These are phyloP conservation scores for Acanthamoeba culbertsoni DNA, from an alignment of 208 protist species.

Conservation along the genomic window DNA sequence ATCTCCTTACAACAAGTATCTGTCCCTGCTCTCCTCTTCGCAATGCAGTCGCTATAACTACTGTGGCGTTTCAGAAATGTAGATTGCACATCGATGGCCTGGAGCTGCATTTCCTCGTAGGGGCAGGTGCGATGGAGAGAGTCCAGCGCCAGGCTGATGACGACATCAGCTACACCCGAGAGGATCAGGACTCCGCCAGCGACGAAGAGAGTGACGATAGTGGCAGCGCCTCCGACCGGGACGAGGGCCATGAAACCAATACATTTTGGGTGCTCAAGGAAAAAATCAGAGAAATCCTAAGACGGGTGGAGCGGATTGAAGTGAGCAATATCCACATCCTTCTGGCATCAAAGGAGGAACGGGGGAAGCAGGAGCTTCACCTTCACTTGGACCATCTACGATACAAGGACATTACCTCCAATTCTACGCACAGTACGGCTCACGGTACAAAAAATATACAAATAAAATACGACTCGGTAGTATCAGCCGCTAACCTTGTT, in stretches of 20 bases:
- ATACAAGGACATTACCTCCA: neutral
- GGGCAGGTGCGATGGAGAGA: neutral
- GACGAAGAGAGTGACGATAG: neutral
- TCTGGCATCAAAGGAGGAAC: neutral
- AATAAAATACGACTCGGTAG: neutral
- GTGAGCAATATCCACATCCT: conserved; percentile 1
- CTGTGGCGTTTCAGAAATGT: neutral
- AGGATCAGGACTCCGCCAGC: neutral
- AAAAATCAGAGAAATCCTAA: neutral
- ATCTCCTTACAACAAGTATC: neutral
- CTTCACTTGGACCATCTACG: conserved; percentile 15
- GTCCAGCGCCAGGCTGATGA: neutral
- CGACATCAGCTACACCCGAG: neutral
- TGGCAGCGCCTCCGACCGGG: neutral
- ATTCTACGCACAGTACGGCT: too few species aligned
- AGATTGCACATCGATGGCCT: neutral
- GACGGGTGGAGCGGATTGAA: neutral
- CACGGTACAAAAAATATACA: too few species aligned
- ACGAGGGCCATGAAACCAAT: neutral
- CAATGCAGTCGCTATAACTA: neutral
- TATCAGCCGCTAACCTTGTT: neutral
- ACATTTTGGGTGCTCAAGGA: neutral
- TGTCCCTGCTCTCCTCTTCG: neutral
- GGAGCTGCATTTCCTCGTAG: neutral
- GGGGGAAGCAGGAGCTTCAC: conserved; percentile 6